A percentile compares a stretch with the other conserved stretches of the same genome.
Conservation (phyloP, 257 asterid species). For the Agastache rugosa region DNA sequence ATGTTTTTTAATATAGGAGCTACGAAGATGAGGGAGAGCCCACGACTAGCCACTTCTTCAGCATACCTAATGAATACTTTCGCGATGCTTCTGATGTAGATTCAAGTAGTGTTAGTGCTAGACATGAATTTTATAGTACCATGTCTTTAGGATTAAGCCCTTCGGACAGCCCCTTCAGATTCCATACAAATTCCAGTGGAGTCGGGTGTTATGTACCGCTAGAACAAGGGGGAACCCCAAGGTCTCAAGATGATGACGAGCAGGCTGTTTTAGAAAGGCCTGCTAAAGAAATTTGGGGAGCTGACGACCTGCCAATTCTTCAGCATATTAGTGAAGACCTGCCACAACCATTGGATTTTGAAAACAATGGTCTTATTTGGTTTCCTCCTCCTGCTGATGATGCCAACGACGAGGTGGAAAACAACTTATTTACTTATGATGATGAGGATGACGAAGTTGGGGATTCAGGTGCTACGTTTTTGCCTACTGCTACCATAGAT, state of each 20-base stretch:
- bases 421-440: slow-evolving; percentile 63
- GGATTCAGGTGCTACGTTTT: slow-evolving; percentile 49
- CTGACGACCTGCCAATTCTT: slow-evolving; percentile 46
- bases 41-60: slow-evolving; percentile 55
- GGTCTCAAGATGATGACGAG: slow-evolving; percentile 55
- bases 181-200: slow-evolving; percentile 56
- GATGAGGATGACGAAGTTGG: slow-evolving; percentile 88
- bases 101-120: slow-evolving; percentile 74
- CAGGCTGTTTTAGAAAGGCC: slow-evolving; percentile 63
- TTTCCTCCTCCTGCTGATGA: slow-evolving; percentile 85
- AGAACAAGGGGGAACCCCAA: slow-evolving; percentile 57
- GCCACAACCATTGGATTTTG: slow-evolving; percentile 66
- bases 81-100: slow-evolving; percentile 78
- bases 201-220: slow-evolving; percentile 69
- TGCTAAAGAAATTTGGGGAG: slow-evolving; percentile 52
- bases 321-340: slow-evolving; percentile 49
- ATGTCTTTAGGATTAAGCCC: slow-evolving; percentile 82
- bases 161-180: slow-evolving; percentile 81
- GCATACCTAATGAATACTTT: slow-evolving; percentile 60
- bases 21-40: slow-evolving; percentile 84
- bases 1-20: slow-evolving; percentile 56
- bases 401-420: slow-evolving; percentile 58
- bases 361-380: slow-evolving; percentile 78
- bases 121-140: slow-evolving; percentile 64
- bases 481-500: slow-evolving; percentile 48